These are phyloP conservation scores for Pythium oligandrum DNA, from an alignment of 352 stramenopile species.

Conservation along the genomic window DNA sequence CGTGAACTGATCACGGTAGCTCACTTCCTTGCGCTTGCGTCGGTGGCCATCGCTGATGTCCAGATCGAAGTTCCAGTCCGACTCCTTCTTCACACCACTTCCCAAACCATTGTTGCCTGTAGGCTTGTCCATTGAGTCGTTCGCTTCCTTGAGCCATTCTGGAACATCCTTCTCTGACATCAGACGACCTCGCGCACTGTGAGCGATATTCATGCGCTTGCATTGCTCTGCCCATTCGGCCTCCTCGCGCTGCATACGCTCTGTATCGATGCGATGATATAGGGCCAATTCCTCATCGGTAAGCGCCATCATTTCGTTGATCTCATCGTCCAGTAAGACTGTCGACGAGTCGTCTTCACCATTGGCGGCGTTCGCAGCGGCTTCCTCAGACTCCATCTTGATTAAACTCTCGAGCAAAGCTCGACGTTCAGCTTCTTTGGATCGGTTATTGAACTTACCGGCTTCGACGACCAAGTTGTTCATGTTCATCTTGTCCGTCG, in stretches of 20 bases:
- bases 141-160: conserved; percentile 67
- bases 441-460: conserved; percentile 86
- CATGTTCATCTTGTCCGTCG: conserved; percentile 91
- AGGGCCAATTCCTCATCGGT: conserved; percentile 77
- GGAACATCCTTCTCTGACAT: conserved; percentile 74
- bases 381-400: conserved; percentile 86
- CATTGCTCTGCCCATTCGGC: conserved; percentile 67
- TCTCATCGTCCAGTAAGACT: conserved; percentile 78
- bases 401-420: conserved; percentile 85
- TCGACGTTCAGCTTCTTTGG: conserved; percentile 80
- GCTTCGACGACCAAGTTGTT: conserved; percentile 89
- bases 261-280: conserved; percentile 70
- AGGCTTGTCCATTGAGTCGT: conserved; percentile 33
- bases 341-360: conserved; percentile 60
- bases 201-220: conserved; percentile 42
- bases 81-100: conserved; percentile 48
- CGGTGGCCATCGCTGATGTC: conserved; percentile 35
- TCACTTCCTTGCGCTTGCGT: conserved; percentile 81
- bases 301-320: conserved; percentile 89
- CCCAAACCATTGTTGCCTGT: conserved; percentile 8
- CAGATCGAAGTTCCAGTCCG: conserved; percentile 60
- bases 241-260: conserved; percentile 56
- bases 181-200: conserved; percentile 44
- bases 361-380: conserved; percentile 43
- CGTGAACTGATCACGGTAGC: conserved; percentile 81